Evolutionary conservation across 345 rosid species (phyloP), one percentile per base, ranked within the genome.

Genomic region (Nephelium lappaceum): DNA sequence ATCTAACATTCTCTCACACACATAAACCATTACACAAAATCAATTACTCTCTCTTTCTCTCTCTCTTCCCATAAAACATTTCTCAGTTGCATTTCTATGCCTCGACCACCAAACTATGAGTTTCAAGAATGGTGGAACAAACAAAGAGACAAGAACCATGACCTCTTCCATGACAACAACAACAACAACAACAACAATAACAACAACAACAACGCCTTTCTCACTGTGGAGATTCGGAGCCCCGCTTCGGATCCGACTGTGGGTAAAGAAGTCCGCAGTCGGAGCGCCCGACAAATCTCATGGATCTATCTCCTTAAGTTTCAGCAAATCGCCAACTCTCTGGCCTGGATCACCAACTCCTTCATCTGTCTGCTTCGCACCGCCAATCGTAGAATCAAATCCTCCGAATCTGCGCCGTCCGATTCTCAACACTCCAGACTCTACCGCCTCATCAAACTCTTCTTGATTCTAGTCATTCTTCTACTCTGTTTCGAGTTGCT

Each of bases 91-190:
- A 39, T 61, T 51, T 55, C 78, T 51, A 88, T 88, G 91, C 84
- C 91, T 77, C 87, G 88, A 39, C 77, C 87, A 19, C 93, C 88
- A 77, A 90, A 90, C 84, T 76, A 84, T 76, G 95, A 90, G 85
- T 91, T 91, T 83, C 93, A 90, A 45, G 84, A 90, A 87, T 88
- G 95, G 91, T 91, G 98, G 98, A 94, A 90, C 92, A 86, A 91
- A 78, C 97, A 93, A 42, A 88, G 92, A 71, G 88, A 91, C 64
- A 82, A 77, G 60, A 71, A 75, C 82, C 72, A 77, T 39, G 76
- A 88, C 51, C 61, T 80, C 73, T 71, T 83, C 65, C 71, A 84
- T 6, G 83, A 80, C 10, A 38, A 51, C 67, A 71, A 60, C 31
- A 81, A 80, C 51, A 78, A 72, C 51, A 5, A n/a, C n/a, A n/a